These are phyloP conservation scores for Amauroascus niger DNA, from an alignment of 2,329 filamentous ascomycete species.

Conservation along the genomic window DNA sequence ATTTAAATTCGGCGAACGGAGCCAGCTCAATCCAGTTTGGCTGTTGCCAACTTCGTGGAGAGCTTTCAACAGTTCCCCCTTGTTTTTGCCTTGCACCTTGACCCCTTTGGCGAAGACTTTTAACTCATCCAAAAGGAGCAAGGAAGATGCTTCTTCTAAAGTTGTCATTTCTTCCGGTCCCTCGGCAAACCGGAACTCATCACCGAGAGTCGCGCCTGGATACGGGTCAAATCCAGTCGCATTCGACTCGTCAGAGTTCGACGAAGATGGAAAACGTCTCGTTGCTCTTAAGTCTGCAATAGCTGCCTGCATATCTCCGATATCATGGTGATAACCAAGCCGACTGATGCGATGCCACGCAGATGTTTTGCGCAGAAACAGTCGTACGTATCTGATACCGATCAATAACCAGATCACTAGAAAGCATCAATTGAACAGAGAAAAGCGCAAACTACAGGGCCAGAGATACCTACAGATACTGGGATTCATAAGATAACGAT, in stretches of 20 bases:
- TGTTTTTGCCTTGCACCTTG: slow-evolving; percentile 80
- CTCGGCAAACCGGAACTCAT: slow-evolving; percentile 69
- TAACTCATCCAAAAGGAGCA: slow-evolving; percentile 79
- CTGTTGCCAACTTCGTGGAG: slow-evolving; percentile 62
- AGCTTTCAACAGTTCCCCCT: slow-evolving; percentile 65
- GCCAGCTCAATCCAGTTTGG: slow-evolving; percentile 64
- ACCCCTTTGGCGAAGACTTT: slow-evolving; percentile 75
- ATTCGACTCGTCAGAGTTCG: slow-evolving; percentile 25
- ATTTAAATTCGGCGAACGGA: slow-evolving; percentile 25
- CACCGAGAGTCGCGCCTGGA: slow-evolving; percentile 42
- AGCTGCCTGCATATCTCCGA: slow-evolving; percentile 60
- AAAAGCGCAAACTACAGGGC: background rate
- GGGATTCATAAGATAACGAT: slow-evolving; percentile 65
- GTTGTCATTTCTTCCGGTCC: slow-evolving; percentile 64
- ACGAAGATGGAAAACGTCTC: slow-evolving; percentile 46
- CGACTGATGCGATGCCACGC: slow-evolving; percentile 78
- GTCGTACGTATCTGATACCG: slow-evolving; percentile 63
- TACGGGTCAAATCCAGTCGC: slow-evolving; percentile 43
- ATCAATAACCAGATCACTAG: slow-evolving; percentile 7
- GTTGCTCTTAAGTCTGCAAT: slow-evolving; percentile 54
- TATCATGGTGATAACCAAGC: slow-evolving; percentile 72
- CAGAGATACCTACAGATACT: slow-evolving; percentile 62
- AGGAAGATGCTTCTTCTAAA: slow-evolving; percentile 70
- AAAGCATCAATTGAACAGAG: background rate
- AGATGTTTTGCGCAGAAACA: slow-evolving; percentile 86